Evolutionary conservation across 495 filamentous ascomycete species (phyloP), one percentile per base, ranked within the genome.

Genomic region (Amphirosellinia nigrospora): DNA sequence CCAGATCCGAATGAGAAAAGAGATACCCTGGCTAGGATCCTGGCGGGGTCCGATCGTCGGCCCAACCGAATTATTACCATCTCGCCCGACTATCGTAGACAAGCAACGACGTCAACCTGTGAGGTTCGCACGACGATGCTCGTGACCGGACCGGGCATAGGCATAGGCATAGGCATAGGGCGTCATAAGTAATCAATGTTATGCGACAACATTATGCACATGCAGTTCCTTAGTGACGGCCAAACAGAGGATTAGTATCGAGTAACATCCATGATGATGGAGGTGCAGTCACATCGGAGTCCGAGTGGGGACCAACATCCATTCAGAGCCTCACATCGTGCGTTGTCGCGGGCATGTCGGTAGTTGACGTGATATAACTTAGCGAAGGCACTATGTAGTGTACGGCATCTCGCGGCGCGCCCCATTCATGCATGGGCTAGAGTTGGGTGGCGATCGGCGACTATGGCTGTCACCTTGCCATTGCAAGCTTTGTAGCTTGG

Each of bases 271-370:
- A 26, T 36, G 30, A 30, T 43, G 43, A 64, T 43, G 36, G 58
- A 21, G 23, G n/a, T 58, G 55, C 32, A 34, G 55, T 58, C 55
- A 58, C 30, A 58, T 38, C 55, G 55, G 55, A 21, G 55, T 39
- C 45, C 28, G 19, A 28, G 63, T 65, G 63, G 64, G 39, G 38
- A 23, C 28, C 16, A 26, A 41, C 38, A 66, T 66, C 48, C 64
- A 55, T 66, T 34, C 26, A 36, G 64, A 67, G 64, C 64, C 64
- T 67, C 64, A 67, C 39, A 10, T 67, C 36, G 19, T 67, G 4
- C 36, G 3, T 56, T 46, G 53, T n/a, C 39, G 16, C 50, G 50
- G 64, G 26, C 23, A n/a, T 45, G 64, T 67, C 64, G 50, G 64
- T 67, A 67, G 64, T 67, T 67, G 50, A 53, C 26, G 63, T 65